phyloP scores from a whole-genome alignment of 2,329 filamentous ascomycete genomes.

The Metarhizium sp. region DNA sequence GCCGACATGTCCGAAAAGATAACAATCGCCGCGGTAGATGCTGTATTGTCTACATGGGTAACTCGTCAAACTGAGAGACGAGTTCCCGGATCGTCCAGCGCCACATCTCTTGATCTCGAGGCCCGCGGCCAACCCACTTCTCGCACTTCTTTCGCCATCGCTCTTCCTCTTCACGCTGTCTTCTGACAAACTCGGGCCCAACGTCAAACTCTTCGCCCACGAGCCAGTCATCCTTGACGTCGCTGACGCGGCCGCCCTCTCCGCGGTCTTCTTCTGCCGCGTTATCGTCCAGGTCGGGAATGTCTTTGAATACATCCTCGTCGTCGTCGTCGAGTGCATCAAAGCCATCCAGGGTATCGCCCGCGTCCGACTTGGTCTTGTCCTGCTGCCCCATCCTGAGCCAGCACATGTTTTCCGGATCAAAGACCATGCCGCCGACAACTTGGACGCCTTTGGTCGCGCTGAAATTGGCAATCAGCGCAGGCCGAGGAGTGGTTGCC shows the following conservation, averaged over 20 bases:
- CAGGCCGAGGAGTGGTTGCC: constrained; percentile 52
- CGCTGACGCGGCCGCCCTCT: constrained; percentile 44
- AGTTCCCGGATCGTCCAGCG: constrained; percentile 67
- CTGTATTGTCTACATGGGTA: constrained; percentile 14
- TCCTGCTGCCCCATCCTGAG: constrained; percentile 58
- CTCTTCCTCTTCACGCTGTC: constrained; percentile 86
- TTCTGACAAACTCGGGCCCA: constrained; percentile 82
- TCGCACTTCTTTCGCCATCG: constrained; percentile 83
- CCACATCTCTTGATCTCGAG: constrained; percentile 53
- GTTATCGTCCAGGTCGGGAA: constrained; percentile 81
- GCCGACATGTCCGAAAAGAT: neutral
- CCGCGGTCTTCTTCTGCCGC: constrained; percentile 38
- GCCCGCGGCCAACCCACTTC: constrained; percentile 63
- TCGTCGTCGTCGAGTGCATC: constrained; percentile 71
- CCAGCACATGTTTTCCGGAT: constrained; percentile 97
- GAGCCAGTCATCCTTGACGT: constrained; percentile 67
- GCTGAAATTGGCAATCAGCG: constrained; percentile 86
- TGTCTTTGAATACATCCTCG: constrained; percentile 87
- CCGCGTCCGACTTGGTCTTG: constrained; percentile 36
- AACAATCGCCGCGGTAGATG: neutral
- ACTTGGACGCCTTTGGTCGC: constrained; percentile 81
- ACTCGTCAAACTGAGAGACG: constrained; percentile 33
- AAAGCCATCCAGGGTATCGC: constrained; percentile 53
- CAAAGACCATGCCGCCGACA: constrained; percentile 97
- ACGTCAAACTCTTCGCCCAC: constrained; percentile 97